Evolutionary conservation across 2,329 filamentous ascomycete species (phyloP), one percentile per base, ranked within the genome.

Genomic region (Fusarium pseudograminearum): DNA sequence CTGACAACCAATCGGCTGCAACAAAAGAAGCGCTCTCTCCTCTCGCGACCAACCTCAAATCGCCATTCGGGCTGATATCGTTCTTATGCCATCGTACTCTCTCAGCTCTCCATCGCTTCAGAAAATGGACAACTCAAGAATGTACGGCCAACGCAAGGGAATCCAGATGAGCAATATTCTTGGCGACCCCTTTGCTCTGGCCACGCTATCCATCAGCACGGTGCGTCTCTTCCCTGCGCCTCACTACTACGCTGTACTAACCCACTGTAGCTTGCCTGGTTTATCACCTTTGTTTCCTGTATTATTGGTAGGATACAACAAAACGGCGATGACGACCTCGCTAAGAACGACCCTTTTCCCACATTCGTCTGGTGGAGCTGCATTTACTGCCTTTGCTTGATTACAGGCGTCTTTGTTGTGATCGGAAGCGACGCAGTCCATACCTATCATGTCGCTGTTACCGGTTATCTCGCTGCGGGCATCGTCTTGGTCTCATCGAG

Each of bases 161-260:
- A 90, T 97, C 80, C 91, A 88, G 80, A 81, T 94, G 80, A 92
- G 92, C 78, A 97, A 98, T 82, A 94, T 99, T 75, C 86, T 98
- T 66, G 96, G 96, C 75, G 95, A 99, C 82, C 96, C 96, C 8
- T 98, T 99, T 81, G 94, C 95, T 64, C 87, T 99, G 65, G 94
- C 94, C 57, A 98, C 96, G 36, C 89, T 97, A 70, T 98, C 95
- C 61, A 98, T 98, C 80, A 89, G 92, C 69, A 86, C 93, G 78
- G 95, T 98, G 89, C 80, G 93, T 87, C 58, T 31, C 30, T 45
- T 54, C 40, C 28, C 30, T 51, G 51, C 40, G 22, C 33, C 30
- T 44, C 20, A 18, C 16, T 44, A 24, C 34, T 20, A 26, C 18
- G 16, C 30, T 52, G 53, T 45, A 61, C 72, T 76, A 74, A 76